Percentiles rank a stretch among this genome's conserved stretches.
Evolutionary conservation across 345 rosid species (phyloP).

Genomic region (Syzygium aromaticum): DNA sequence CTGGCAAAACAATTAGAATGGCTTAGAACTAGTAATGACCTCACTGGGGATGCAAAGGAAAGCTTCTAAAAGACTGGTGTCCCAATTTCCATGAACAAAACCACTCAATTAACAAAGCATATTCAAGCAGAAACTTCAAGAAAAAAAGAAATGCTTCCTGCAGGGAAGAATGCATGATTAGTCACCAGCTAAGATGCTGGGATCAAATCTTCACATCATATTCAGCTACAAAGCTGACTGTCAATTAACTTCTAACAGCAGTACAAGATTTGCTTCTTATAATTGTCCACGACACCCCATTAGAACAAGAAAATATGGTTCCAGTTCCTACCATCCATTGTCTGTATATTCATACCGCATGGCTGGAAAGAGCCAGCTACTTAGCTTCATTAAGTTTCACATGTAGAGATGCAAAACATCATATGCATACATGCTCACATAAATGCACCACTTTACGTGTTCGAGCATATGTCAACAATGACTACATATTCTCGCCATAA

Average conservation of each 20-base stretch:
- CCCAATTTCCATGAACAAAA: neutral
- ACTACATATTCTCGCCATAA: neutral
- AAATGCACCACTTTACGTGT: neutral
- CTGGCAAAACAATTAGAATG: neutral
- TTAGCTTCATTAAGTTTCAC: neutral
- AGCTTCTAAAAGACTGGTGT: neutral
- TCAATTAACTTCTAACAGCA: neutral
- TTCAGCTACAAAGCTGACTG: neutral
- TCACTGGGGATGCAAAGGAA: neutral
- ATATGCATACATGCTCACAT: neutral
- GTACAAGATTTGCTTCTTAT: neutral
- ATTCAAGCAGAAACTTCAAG: neutral
- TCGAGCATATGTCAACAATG: neutral
- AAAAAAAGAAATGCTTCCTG: neutral
- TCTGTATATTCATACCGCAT: neutral
- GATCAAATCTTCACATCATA: neutral
- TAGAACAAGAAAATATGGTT: neutral
- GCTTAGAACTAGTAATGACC: neutral
- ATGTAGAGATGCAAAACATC: neutral
- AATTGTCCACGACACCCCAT: neutral
- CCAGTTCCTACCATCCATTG: neutral
- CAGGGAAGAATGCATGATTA: neutral
- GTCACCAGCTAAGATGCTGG: neutral
- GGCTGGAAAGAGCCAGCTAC: neutral
- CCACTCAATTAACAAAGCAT: neutral